These are phyloP conservation scores for Sporothrix sp. DNA, from an alignment of 2,329 filamentous ascomycete species.

Conservation along the genomic window DNA sequence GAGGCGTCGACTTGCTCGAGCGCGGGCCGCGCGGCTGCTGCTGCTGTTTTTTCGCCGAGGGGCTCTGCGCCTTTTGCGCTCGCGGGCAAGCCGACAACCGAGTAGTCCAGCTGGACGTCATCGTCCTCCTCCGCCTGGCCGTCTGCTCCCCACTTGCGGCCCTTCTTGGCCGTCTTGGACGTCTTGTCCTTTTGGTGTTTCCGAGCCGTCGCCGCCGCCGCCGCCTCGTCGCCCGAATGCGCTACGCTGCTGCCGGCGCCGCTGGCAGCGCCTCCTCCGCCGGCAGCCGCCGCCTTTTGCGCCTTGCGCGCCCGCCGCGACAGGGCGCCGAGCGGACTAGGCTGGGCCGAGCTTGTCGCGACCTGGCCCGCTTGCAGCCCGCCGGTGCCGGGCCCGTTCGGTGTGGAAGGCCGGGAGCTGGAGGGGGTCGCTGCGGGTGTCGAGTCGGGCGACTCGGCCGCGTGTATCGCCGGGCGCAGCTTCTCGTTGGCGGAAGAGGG, in stretches of 20 bases:
- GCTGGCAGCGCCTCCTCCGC: constrained; percentile 30
- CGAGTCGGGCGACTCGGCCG: constrained; percentile 50
- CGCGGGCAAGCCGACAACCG: constrained; percentile 48
- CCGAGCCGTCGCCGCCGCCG: constrained; percentile 49
- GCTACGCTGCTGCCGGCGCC: constrained; percentile 41
- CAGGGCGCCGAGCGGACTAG: constrained; percentile 63
- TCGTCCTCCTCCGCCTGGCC: constrained; percentile 79
- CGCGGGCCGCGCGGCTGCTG: constrained; percentile 27
- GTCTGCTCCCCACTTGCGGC: constrained; percentile 85
- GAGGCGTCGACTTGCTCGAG: constrained; percentile 68
- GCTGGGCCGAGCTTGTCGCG: constrained; percentile 52
- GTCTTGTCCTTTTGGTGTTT: constrained; percentile 42
- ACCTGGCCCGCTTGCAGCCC: constrained; percentile 41
- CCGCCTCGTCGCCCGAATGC: constrained; percentile 75
- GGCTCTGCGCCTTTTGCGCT: constrained; percentile 44
- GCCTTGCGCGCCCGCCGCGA: constrained; percentile 69
- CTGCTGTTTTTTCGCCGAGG: constrained; percentile 13
- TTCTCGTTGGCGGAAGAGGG: constrained; percentile 26
- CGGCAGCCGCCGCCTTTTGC: constrained; percentile 36
- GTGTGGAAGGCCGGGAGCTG: constrained; percentile 70
- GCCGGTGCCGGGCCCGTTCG: constrained; percentile 45
- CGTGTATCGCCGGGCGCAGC: constrained; percentile 23
- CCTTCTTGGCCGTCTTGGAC: constrained; percentile 61
- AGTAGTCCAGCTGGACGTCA: constrained; percentile 78
- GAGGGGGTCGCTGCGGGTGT: constrained; percentile 63